Base-by-base conservation (phyloP, 2,329 filamentous ascomycete genomes). In the Metarhizium rileyi region DNA sequence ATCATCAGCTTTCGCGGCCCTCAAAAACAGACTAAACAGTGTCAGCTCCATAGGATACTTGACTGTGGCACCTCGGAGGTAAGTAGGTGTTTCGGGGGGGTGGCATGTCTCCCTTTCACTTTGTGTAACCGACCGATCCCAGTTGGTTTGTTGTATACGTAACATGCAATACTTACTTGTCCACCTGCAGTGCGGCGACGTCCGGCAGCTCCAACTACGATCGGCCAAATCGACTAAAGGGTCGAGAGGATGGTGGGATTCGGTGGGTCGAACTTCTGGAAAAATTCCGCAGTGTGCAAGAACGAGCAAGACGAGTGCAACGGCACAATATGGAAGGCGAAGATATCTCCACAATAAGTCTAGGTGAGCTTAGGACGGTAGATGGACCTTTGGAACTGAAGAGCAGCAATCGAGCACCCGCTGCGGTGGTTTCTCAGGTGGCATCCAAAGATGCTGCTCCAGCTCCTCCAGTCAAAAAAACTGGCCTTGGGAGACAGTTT, bases 21-120 rank as follows among this genome's bases (percentile, higher is more conserved):
- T 98, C 50, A 97, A 96, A 66, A 98, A 98, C 63, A 83, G 93
- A 40, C 77, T 98, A 46, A 97, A 97, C 68, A 95, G 88, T 67
- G 93, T 98, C 57, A 95, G 88, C 71, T 90, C 93, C 47, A 97
- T 98, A 64, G 93, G 91, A 41, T 95, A 95, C 66, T 73, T 98
- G 53, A 91, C 97, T 63, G 85, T 87, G 57, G 83, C 84, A 54
- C 86, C 77, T 48, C 71, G 87, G 77, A 77, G 80, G 87, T 93
- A 83, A 70, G 83, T 82, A 51, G 49, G 22, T 20, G 7, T 12
- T 16, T 25, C 38, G 18, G 22, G 20, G n/a, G 22, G 25, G 16
- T 38, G n/a, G 20, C n/a, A 20, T 30, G 9, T 10, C 10, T 38
- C n/a, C 18, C 16, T n/a, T 8, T 6, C 16, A 38, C n/a, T 30